These are phyloP conservation scores for Trichosporon sp. DNA, from an alignment of 1,284 basidiomycete species.

Conservation along the genomic window DNA sequence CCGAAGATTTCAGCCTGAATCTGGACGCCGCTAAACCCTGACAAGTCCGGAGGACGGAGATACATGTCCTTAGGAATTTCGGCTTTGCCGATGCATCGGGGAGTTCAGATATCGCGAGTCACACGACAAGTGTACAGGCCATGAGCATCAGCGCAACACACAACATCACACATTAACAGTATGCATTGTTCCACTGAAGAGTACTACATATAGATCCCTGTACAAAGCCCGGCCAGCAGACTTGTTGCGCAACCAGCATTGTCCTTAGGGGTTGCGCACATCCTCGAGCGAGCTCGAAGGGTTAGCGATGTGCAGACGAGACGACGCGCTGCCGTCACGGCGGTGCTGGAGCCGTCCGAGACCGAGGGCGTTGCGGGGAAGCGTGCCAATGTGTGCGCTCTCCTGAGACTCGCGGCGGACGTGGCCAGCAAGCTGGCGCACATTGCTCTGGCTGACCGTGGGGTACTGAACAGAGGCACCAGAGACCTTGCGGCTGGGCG, in stretches of 20 bases:
- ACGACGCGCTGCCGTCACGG: background rate
- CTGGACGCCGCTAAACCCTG: background rate
- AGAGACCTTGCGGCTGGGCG: background rate
- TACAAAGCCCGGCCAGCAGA: constrained; percentile 2
- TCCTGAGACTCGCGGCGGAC: background rate
- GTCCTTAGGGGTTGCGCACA: constrained; percentile 1
- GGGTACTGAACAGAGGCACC: constrained; percentile 2
- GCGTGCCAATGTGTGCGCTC: constrained; percentile 3
- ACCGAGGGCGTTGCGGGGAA: constrained; percentile 2
- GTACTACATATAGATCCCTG: background rate
- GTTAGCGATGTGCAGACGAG: constrained; percentile 4
- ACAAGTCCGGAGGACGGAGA: too few relatives aligned
- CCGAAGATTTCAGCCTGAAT: background rate
- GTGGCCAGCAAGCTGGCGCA: constrained; percentile 10
- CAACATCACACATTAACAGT: background rate
- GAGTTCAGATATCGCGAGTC: background rate
- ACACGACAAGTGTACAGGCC: too few relatives aligned
- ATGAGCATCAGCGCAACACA: background rate
- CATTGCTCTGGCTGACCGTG: background rate
- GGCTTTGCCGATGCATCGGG: background rate
- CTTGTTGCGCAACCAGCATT: background rate
- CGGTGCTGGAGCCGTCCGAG: background rate
- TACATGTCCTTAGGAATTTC: background rate
- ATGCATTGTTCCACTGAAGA: background rate
- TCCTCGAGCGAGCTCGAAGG: constrained; percentile 1